Percentiles rank a stretch among this genome's conserved stretches.
Evolutionary conservation across 2,329 filamentous ascomycete genomes (phyloP).

Genomic region (Chrysoporthe deuterocubensis): DNA sequence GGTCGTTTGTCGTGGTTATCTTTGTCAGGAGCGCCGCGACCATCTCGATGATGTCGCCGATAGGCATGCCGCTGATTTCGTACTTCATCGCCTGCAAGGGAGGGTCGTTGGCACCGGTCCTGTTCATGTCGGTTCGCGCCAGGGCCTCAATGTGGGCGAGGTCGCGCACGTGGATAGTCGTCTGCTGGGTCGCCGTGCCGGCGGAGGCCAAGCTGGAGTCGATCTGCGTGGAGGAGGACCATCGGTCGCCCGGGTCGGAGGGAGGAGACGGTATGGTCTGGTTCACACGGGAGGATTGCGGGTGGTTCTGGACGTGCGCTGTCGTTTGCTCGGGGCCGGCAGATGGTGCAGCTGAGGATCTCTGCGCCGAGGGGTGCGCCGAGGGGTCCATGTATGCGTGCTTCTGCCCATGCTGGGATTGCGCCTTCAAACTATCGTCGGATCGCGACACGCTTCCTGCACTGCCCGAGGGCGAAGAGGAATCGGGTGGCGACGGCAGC

Average conservation of each 20-base stretch:
- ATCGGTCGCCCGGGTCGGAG: slow-evolving; percentile 38
- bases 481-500: slow-evolving; percentile 59
- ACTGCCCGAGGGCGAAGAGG: slow-evolving; percentile 52
- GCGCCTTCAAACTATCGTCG: slow-evolving; percentile 30
- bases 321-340: slow-evolving; percentile 3
- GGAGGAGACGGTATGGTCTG: slow-evolving; percentile 42
- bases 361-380: slow-evolving; percentile 30
- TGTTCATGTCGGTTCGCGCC: slow-evolving; percentile 75
- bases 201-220: slow-evolving; percentile 33
- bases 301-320: slow-evolving; percentile 32
- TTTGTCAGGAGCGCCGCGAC: slow-evolving; percentile 94
- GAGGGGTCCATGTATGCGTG: slow-evolving; percentile 32
- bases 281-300: slow-evolving; percentile 34
- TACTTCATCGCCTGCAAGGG: slow-evolving; percentile 68
- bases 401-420: slow-evolving; percentile 35
- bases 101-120: slow-evolving; percentile 54
- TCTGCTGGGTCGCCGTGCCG: slow-evolving; percentile 47
- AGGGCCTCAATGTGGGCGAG: slow-evolving; percentile 90
- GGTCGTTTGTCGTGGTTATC: slow-evolving; percentile 95
- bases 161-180: slow-evolving; percentile 79
- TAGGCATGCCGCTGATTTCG: slow-evolving; percentile 97
- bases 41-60: slow-evolving; percentile 98
- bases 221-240: slow-evolving; percentile 31
- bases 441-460: slow-evolving; percentile 31
- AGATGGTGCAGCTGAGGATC: slow-evolving; percentile 32